Evolutionary conservation across 2,329 filamentous ascomycete genomes (phyloP), one percentile per base, ranked within the genome.

Genomic region (Aspergillus thermomutatus): DNA sequence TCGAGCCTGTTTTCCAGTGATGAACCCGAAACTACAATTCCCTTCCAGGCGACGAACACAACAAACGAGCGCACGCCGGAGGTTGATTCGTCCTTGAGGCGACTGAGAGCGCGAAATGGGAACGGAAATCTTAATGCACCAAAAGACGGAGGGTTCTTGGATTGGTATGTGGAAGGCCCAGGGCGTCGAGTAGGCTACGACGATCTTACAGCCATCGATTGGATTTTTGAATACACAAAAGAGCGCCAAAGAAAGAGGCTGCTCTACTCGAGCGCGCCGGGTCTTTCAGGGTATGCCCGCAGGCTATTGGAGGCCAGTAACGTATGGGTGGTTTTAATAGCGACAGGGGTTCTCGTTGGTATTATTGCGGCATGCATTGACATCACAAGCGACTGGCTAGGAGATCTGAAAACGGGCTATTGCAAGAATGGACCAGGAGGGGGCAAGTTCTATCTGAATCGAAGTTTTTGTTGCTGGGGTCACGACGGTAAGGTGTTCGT

Each of bases 221-320:
- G 94, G 94, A 97, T 97, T 70, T 97, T 96, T 67, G 94, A 99
- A 75, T 96, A 97, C 71, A 94, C 90, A 52, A 97, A 97, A 74
- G 94, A 99, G 77, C 86, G 94, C 21, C 91, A 96, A 73, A 86
- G 94, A 25, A 78, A 95, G 67, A 85, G 91, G n/a, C 83, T 89
- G 28, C 79, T 99, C 21, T 84, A 86, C 54, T 84, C 88, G 0
- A 85, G 83, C 65, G 83, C 86, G 7, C 81, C 84, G 21, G 90
- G 92, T 0, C 64, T 96, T 4, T 58, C 92, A 21, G 91, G 92
- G 11, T 86, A 91, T 66, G 67, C 89, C 53, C 87, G 84, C 59
- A 86, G 89, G 62, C 77, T 95, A 25, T 80, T 91, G 17, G 94
- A 99, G 73, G 87, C 87, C 4, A 92, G 90, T 70, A 92, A 97